Conservation (phyloP, 2,329 filamentous ascomycete species). For the Rutstroemia sp. region DNA sequence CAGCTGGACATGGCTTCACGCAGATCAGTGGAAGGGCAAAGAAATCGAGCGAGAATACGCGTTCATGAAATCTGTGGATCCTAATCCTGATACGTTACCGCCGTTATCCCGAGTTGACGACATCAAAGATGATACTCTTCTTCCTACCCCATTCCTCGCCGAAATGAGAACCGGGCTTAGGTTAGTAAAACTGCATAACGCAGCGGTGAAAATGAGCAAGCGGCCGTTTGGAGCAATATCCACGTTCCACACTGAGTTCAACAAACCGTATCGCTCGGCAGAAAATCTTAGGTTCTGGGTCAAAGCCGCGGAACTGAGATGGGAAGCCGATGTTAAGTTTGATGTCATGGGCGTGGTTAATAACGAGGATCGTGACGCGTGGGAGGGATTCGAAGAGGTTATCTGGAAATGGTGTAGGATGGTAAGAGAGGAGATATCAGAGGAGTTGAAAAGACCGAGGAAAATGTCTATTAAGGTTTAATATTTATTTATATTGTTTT, state of each 20-base stretch:
- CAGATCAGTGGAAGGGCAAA: constrained; percentile 62
- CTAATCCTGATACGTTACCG: constrained; percentile 53
- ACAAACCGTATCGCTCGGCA: constrained; percentile 86
- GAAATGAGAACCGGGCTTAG: constrained; percentile 71
- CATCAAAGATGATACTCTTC: constrained; percentile 31
- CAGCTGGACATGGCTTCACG: constrained; percentile 71
- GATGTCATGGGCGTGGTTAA: constrained; percentile 85
- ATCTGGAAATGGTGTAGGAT: constrained; percentile 75
- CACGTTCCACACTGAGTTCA: constrained; percentile 82
- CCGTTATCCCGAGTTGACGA: constrained; percentile 55
- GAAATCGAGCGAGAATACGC: constrained; percentile 74
- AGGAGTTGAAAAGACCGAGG: constrained; percentile 44
- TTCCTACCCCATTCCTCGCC: constrained; percentile 67
- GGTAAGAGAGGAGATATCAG: constrained; percentile 75
- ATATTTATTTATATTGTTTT: not conserved
- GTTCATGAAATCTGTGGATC: constrained; percentile 72
- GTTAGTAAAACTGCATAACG: constrained; percentile 84
- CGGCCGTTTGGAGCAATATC: constrained; percentile 86
- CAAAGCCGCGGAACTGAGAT: constrained; percentile 90
- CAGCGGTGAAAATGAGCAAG: constrained; percentile 74
- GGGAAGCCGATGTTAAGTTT: constrained; percentile 76
- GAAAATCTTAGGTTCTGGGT: constrained; percentile 95
- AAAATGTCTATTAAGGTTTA: constrained; percentile 10
- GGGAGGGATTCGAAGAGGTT: constrained; percentile 76
- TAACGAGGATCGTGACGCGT: constrained; percentile 57